Evolutionary conservation across 768 basidiomycete genomes (phyloP).

Genomic region (Scleroderma citrinum): DNA sequence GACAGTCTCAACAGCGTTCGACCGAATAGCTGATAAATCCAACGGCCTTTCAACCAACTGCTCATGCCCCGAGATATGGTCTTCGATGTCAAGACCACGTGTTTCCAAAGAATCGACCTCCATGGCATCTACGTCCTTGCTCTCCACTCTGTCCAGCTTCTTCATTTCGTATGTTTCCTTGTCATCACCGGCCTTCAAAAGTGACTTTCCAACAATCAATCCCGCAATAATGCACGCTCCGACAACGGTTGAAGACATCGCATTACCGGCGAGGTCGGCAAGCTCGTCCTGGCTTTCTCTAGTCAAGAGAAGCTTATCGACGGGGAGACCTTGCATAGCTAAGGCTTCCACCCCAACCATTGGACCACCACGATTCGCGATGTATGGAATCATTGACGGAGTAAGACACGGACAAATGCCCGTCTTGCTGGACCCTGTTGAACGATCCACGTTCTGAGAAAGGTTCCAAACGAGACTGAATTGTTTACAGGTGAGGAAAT

Average conservation of each 20-base stretch:
- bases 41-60: constrained; percentile 56
- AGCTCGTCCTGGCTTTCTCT: constrained; percentile 92
- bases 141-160: constrained; percentile 31
- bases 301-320: constrained; percentile 86
- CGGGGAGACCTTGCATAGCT: constrained; percentile 90
- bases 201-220: constrained; percentile 57
- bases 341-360: constrained; percentile 92
- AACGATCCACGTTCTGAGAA: constrained; percentile 93
- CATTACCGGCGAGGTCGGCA: constrained; percentile 92
- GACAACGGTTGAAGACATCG: constrained; percentile 97
- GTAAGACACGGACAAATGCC: constrained; percentile 93
- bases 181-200: constrained; percentile 65
- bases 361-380: constrained; percentile 92
- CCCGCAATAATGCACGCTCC: constrained; percentile 85
- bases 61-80: constrained; percentile 69
- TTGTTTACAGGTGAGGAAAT: constrained; percentile 2
- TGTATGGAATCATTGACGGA: constrained; percentile 94
- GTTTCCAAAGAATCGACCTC: constrained; percentile 38
- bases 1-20: constrained; percentile 45
- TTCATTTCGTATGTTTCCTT: constrained; percentile 64
- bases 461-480: constrained; percentile 88
- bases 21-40: constrained; percentile 55
- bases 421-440: constrained; percentile 70
- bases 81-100: constrained; percentile 29
- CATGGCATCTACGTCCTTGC: constrained; percentile 37